Conservation (phyloP, 176 grass and related monocot genomes). For the Dactylis glomerata region DNA sequence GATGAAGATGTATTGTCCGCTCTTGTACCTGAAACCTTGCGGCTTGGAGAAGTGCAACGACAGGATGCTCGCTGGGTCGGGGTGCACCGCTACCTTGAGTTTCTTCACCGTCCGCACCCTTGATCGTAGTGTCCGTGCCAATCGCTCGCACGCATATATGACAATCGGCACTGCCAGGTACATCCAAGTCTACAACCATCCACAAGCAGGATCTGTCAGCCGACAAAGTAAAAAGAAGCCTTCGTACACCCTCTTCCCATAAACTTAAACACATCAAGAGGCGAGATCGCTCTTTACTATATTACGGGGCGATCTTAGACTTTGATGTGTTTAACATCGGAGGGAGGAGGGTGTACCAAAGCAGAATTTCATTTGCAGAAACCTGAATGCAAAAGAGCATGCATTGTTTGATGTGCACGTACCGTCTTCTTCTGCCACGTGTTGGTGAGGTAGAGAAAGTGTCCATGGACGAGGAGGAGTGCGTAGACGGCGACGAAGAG, state of each 20-base stretch:
- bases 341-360: too few relatives aligned
- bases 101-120: slow-evolving; percentile 70
- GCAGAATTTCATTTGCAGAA: too few relatives aligned
- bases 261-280: too few relatives aligned
- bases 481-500: slow-evolving; percentile 77
- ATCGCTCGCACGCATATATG: slow-evolving; percentile 63
- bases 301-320: too few relatives aligned
- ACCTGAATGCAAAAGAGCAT: too few relatives aligned
- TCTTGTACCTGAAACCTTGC: neutral
- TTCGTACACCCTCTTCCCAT: too few relatives aligned
- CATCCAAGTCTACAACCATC: slow-evolving; percentile 71
- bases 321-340: too few relatives aligned
- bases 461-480: slow-evolving; percentile 73
- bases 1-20: neutral
- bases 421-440: slow-evolving; percentile 84
- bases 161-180: slow-evolving; percentile 62
- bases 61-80: neutral
- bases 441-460: slow-evolving; percentile 58
- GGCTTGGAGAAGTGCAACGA: slow-evolving; percentile 20
- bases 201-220: neutral
- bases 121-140: slow-evolving; percentile 52
- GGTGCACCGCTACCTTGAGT: slow-evolving; percentile 59
- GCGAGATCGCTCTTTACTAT: too few relatives aligned
- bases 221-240: too few relatives aligned
- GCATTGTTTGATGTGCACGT: too few relatives aligned